Percentiles rank a stretch among this genome's conserved stretches.
phyloP scores from a whole-genome alignment of 768 basidiomycete genomes.

The Chalciporus chontae region DNA sequence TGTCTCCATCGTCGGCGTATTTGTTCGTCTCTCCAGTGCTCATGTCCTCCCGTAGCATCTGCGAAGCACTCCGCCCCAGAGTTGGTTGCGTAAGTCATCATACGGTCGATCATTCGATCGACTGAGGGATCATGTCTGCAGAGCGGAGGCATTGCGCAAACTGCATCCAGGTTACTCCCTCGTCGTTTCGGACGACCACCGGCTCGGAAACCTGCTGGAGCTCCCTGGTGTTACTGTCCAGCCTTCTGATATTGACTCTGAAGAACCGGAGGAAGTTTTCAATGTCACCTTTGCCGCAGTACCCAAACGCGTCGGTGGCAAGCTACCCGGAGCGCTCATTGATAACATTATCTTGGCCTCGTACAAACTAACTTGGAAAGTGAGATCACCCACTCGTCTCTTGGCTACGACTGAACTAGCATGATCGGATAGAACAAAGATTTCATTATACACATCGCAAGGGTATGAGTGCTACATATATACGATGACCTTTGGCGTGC shows the following conservation, averaged over 20 bases:
- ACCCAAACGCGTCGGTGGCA: conserved; percentile 35
- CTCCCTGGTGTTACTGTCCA: conserved; percentile 48
- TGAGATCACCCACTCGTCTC: conserved; percentile 26
- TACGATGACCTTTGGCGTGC: neutral
- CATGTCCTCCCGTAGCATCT: conserved; percentile 40
- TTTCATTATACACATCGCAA: conserved; percentile 50
- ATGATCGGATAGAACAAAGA: conserved; percentile 46
- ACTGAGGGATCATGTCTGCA: conserved; percentile 3
- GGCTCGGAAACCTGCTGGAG: conserved; percentile 44
- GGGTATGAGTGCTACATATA: conserved; percentile 34
- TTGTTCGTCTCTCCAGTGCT: conserved; percentile 1
- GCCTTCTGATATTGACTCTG: conserved; percentile 46
- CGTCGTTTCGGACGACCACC: conserved; percentile 46
- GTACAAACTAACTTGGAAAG: conserved; percentile 58
- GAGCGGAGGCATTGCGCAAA: conserved; percentile 48
- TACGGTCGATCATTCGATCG: conserved; percentile 2
- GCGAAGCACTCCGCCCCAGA: conserved; percentile 45
- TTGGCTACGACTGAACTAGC: conserved; percentile 1
- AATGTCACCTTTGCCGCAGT: conserved; percentile 48
- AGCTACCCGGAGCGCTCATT: conserved; percentile 49
- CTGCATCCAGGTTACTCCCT: conserved; percentile 62
- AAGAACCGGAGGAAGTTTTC: conserved; percentile 46
- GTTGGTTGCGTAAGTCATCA: conserved; percentile 41
- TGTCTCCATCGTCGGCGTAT: neutral
- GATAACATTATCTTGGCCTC: conserved; percentile 52